phyloP scores from a whole-genome alignment of 306 rosid species.

The Cucurbita pepo region DNA sequence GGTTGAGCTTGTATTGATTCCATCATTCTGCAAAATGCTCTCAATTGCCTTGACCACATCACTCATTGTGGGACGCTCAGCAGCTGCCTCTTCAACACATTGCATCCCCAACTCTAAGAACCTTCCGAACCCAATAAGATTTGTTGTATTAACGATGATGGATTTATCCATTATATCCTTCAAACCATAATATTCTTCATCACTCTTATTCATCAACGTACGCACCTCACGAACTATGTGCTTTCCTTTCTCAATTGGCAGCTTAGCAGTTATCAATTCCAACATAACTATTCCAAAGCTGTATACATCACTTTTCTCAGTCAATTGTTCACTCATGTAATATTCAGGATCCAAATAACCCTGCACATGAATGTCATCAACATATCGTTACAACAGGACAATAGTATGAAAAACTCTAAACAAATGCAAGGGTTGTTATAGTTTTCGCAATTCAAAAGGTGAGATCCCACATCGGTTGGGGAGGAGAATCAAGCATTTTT shows the following conservation, averaged over 20 bases:
- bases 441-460: too few relatives aligned
- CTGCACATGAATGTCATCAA: conserved; percentile 19
- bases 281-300: conserved; percentile 89
- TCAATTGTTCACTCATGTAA: conserved; percentile 77
- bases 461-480: too few relatives aligned
- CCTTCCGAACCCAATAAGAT: conserved; percentile 40
- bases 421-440: too few relatives aligned
- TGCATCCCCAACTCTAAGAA: conserved; percentile 74
- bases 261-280: conserved; percentile 69
- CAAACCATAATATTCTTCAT: conserved; percentile 51
- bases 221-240: conserved; percentile 61
- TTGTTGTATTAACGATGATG: conserved; percentile 30
- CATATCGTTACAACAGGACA: neutral
- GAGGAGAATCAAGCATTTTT: too few relatives aligned
- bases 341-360: conserved; percentile 94
- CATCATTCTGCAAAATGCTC: conserved; percentile 65
- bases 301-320: conserved; percentile 88
- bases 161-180: conserved; percentile 41
- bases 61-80: conserved; percentile 81
- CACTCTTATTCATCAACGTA: conserved; percentile 24
- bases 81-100: conserved; percentile 68
- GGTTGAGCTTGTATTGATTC: conserved; percentile 54
- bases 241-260: conserved; percentile 79
- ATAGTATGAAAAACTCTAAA: neutral
- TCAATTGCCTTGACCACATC: conserved; percentile 72